Evolutionary conservation across 257 asterid genomes (phyloP).

Genomic region (Scutellaria minor): DNA sequence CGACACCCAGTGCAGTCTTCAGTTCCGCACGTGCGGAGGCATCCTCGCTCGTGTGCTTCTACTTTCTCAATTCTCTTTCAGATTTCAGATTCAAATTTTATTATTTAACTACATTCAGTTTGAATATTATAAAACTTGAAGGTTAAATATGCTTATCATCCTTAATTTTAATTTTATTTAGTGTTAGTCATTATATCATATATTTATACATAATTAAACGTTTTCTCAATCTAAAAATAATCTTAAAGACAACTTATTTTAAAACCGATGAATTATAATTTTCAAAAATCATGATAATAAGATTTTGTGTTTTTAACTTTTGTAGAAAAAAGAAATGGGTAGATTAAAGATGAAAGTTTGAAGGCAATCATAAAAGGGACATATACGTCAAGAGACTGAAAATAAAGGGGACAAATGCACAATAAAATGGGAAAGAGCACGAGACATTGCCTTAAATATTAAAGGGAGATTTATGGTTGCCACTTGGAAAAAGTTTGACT

Average conservation of each 20-base stretch:
- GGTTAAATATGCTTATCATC: neutral
- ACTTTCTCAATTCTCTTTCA: neutral
- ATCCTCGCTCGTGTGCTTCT: slow-evolving; percentile 24
- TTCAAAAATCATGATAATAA: no score
- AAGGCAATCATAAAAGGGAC: neutral
- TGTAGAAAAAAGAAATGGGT: neutral
- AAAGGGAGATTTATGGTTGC: slow-evolving; percentile 15
- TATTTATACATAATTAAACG: no score
- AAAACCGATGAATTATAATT: no score
- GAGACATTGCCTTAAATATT: slow-evolving; percentile 4
- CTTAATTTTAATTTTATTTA: neutral
- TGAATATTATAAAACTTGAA: no score
- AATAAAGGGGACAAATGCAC: slow-evolving; percentile 20
- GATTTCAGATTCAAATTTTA: slow-evolving; percentile 17
- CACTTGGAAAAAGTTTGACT: slow-evolving; percentile 18
- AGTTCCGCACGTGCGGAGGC: slow-evolving; percentile 41
- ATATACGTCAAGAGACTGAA: neutral
- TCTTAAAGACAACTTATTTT: no score
- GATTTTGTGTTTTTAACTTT: neutral
- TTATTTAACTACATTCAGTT: neutral
- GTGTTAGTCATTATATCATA: neutral
- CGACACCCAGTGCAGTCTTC: slow-evolving; percentile 26
- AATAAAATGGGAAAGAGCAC: slow-evolving; percentile 19
- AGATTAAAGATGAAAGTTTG: neutral
- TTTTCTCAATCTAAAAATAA: no score